phyloP scores from a whole-genome alignment of 495 filamentous ascomycete genomes.

The Xylaria cubensis region DNA sequence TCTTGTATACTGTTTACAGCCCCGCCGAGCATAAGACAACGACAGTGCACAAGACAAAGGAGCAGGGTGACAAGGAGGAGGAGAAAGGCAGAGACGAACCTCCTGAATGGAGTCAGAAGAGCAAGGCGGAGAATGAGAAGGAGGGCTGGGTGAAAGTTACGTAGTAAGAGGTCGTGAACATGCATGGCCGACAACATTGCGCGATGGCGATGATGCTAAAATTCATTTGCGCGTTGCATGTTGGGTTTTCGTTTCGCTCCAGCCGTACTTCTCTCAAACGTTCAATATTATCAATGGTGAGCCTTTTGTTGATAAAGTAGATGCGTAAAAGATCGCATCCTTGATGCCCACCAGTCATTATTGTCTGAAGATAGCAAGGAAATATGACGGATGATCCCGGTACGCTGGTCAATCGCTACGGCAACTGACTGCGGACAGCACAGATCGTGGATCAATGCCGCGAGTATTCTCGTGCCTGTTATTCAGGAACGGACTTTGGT shows the following conservation, averaged over 20 bases:
- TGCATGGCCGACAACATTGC: background rate
- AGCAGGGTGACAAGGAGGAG: constrained; percentile 65
- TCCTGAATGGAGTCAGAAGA: constrained; percentile 62
- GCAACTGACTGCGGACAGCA: background rate
- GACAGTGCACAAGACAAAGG: constrained; percentile 48
- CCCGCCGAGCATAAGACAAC: too few relatives aligned
- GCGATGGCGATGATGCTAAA: background rate
- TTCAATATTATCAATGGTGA: background rate
- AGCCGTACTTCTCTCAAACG: background rate
- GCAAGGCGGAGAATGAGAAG: constrained; percentile 64
- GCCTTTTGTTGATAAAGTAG: background rate
- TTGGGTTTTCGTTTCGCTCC: background rate
- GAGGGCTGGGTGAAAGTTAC: constrained; percentile 56
- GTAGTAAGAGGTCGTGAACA: constrained; percentile 12
- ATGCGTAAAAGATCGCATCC: background rate
- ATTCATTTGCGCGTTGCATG: background rate
- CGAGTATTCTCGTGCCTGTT: background rate
- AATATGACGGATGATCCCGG: background rate
- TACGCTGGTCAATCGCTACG: background rate
- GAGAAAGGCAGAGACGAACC: constrained; percentile 67
- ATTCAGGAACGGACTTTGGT: background rate
- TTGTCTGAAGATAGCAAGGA: background rate
- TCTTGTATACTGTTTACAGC: too few relatives aligned
- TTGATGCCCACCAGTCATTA: background rate
- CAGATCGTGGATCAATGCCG: background rate